A percentile compares a stretch with the other conserved stretches of the same genome.
Evolutionary conservation across 1,139 yeast genomes (phyloP).

Genomic region (Kazachstania sp.): DNA sequence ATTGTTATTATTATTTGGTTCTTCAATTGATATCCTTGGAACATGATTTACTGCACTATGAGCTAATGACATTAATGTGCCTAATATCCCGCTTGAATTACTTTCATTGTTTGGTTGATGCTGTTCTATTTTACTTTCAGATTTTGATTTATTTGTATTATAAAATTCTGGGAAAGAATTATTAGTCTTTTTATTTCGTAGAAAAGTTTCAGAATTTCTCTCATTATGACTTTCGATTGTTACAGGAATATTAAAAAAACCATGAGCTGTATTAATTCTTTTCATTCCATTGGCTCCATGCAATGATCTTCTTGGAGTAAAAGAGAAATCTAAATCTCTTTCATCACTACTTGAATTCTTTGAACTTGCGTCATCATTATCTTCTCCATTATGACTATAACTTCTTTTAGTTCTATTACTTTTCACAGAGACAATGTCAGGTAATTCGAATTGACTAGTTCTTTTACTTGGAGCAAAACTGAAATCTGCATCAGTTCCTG

Average conservation of each 20-base stretch:
- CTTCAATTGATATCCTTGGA: slow-evolving; percentile 15
- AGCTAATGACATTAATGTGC: slow-evolving; percentile 18
- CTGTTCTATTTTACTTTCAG: background rate
- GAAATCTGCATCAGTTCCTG: background rate
- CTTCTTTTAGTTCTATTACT: slow-evolving; percentile 8
- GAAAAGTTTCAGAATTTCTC: background rate
- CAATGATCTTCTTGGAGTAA: slow-evolving; percentile 18
- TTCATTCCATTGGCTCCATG: slow-evolving; percentile 21
- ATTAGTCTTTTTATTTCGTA: background rate
- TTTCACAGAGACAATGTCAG: slow-evolving; percentile 20
- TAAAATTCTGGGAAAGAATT: background rate
- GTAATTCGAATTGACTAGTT: slow-evolving; percentile 13
- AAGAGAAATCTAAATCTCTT: slow-evolving; percentile 7
- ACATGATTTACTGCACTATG: slow-evolving; percentile 20
- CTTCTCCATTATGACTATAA: background rate
- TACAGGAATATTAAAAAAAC: slow-evolving; percentile 16
- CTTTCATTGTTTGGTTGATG: slow-evolving; percentile 5
- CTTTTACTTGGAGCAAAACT: background rate
- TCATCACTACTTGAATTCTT: background rate
- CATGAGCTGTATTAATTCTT: slow-evolving; percentile 12
- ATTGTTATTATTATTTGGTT: slow-evolving; percentile 6
- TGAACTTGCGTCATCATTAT: background rate
- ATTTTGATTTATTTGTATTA: background rate
- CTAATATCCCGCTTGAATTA: slow-evolving; percentile 11
- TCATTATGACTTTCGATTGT: slow-evolving; percentile 11